These are phyloP conservation scores for Zychaea mexicana DNA, from an alignment of 371 early-diverging fungal genomes.

Conservation along the genomic window DNA sequence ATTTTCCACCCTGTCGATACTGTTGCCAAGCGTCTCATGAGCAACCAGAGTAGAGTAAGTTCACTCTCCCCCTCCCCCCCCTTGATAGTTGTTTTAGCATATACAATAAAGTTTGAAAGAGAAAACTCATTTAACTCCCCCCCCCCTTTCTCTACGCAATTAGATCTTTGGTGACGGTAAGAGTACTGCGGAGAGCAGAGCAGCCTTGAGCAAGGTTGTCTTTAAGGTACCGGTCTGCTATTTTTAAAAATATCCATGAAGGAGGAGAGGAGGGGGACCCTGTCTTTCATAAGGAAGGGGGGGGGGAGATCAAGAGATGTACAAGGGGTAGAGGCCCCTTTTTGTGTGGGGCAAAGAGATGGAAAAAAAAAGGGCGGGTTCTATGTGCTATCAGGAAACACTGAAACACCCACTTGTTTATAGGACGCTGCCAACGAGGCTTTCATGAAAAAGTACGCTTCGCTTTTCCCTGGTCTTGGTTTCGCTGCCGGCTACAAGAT, in stretches of 20 bases:
- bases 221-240: slow-evolving; percentile 82
- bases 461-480: slow-evolving; percentile 96
- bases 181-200: slow-evolving; percentile 59
- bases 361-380: not conserved
- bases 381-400: no score
- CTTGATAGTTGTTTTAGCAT: not conserved
- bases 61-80: no score
- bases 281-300: not conserved
- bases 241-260: no score
- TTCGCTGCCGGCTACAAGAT: slow-evolving; percentile 97
- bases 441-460: slow-evolving; percentile 81
- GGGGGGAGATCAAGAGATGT: not conserved
- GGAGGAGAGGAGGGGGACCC: no score
- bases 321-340: not conserved
- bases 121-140: not conserved
- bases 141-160: not conserved
- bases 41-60: slow-evolving; percentile 79
- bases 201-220: slow-evolving; percentile 71
- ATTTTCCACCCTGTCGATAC: slow-evolving; percentile 99
- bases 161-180: slow-evolving; percentile 68
- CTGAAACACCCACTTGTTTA: slow-evolving; percentile 1
- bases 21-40: slow-evolving; percentile 98
- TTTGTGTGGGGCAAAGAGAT: not conserved
- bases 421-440: slow-evolving; percentile 81
- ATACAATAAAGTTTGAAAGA: not conserved